Evolutionary conservation across 331 rosid genomes (phyloP), one percentile per base, ranked within the genome.

Genomic region (Quercus tomentella): DNA sequence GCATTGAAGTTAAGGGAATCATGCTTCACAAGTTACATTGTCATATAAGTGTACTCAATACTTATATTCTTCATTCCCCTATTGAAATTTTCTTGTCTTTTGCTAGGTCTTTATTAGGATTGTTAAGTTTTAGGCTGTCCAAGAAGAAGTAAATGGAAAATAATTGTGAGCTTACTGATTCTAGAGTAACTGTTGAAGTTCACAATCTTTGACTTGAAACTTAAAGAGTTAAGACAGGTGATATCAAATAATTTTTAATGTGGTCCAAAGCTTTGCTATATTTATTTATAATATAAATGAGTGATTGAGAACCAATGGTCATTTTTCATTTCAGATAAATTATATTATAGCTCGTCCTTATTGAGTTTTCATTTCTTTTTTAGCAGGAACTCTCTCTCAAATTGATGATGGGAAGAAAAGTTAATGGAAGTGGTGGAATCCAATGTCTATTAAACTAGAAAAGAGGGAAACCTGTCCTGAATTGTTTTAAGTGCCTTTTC

Each of bases 161-260:
- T 17, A 2, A 21, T 71, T 76, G 81, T 45, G 79, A 76, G 81
- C 77, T 76, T 62, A 79, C 79, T 83, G 52, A 83, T 79, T 79
- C 76, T 55, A 20, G 28, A 9, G 21, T 21, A 67, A 35, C 78
- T 63, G 7, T 76, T 76, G 66, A 55, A 75, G 35, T 71, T 71
- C 77, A 80, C 54, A 79, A 70, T 79, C 67, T 78, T 78, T 83
- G 81, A 80, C 84, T 79, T 83, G 58, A 79, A 62, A 83, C 79
- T 73, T 22, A 79, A 83, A 30, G 33, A 30, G 33, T 30, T 30
- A 30, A 30, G 84, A 75, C 67, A 77, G 76, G 80, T n/a, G 28
- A 1, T 75, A 30, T 23, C 70, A 70, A 26, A 75, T 70, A 28
- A 60, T 28, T 25, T 11, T 30, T 52, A 30, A 7, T 10, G n/a